Evolutionary conservation across 148 eudicot genomes (phyloP), one percentile per base, ranked within the genome.

Genomic region (Pharnaceum exiguum): DNA sequence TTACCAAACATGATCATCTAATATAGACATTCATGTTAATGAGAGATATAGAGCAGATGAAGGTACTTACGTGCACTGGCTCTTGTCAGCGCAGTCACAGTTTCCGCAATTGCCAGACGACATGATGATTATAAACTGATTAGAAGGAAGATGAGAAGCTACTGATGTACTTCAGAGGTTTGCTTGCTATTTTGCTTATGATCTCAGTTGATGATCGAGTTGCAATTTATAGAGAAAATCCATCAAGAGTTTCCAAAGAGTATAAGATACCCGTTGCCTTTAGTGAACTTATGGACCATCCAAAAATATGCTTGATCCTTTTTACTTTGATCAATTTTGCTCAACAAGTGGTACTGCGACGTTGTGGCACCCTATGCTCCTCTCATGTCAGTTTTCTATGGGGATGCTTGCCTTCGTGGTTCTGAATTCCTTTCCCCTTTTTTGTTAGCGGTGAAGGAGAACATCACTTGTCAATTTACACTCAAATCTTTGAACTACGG

Each of bases 41-140:
- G n/a, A n/a, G n/a, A n/a, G n/a, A n/a, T n/a, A n/a, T n/a, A n/a
- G n/a, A 11, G 10, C 12, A 11, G 13, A 38, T 47, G 5, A 22
- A 36, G 17, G 18, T 1, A 77, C 75, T 77, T 69, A 77, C 81
- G 16, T 27, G 45, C 81, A 77, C 61, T 69, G 66, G 66, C 60
- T 69, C 19, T 33, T 40, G 72, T 66, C 75, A 53, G 69, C 28
- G 38, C 82, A 77, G 63, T 69, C 73, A 45, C 77, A 70, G 82
- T 53, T 54, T 17, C 57, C 43, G 29, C 78, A 77, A 67, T 55
- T 66, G 73, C 46, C 66, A 25, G 82, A 69, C 78, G n/a, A n/a
- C n/a, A n/a, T n/a, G n/a, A n/a, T n/a, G n/a, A n/a, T n/a, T n/a
- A n/a, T n/a, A n/a, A n/a, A n/a, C n/a, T n/a, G n/a, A 74, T 73